Percentiles rank a stretch among this genome's conserved stretches.
phyloP scores from a whole-genome alignment of 2,329 filamentous ascomycete species.

The Ambrosiella xylebori region DNA sequence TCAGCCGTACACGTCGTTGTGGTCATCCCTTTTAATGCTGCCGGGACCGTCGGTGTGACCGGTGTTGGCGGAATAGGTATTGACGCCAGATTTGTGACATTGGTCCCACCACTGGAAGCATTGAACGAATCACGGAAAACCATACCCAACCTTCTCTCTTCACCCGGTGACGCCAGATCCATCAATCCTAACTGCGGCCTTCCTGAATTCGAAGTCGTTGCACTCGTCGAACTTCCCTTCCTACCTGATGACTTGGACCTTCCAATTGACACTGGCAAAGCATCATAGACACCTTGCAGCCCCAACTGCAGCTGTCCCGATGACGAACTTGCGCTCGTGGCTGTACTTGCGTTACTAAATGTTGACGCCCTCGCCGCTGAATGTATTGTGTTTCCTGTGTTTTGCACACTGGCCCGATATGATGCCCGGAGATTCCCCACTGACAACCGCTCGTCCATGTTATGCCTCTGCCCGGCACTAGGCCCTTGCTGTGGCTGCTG shows the following conservation, averaged over 20 bases:
- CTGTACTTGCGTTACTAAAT: not conserved
- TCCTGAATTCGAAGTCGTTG: not conserved
- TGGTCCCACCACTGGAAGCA: constrained; percentile 31
- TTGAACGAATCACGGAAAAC: constrained; percentile 41
- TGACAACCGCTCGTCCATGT: constrained; percentile 12
- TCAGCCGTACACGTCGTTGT: not conserved
- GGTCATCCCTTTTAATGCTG: constrained; percentile 1
- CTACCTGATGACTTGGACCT: not conserved
- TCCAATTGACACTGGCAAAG: not conserved
- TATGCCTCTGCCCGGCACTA: constrained; percentile 6
- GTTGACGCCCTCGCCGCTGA: not conserved
- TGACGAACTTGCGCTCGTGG: constrained; percentile 1
- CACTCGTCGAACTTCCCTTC: not conserved
- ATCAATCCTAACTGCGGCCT: not conserved
- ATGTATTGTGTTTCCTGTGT: not conserved
- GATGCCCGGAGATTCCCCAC: constrained; percentile 8
- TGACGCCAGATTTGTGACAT: constrained; percentile 21
- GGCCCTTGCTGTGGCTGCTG: not conserved
- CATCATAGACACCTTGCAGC: not conserved
- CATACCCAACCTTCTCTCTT: constrained; percentile 36
- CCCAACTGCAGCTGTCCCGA: not conserved
- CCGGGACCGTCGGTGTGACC: not conserved
- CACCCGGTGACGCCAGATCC: not conserved
- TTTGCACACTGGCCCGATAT: constrained; percentile 6
- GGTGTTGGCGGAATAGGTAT: constrained; percentile 2